Conservation (phyloP, 306 rosid genomes). For the Inga oerstediana region DNA sequence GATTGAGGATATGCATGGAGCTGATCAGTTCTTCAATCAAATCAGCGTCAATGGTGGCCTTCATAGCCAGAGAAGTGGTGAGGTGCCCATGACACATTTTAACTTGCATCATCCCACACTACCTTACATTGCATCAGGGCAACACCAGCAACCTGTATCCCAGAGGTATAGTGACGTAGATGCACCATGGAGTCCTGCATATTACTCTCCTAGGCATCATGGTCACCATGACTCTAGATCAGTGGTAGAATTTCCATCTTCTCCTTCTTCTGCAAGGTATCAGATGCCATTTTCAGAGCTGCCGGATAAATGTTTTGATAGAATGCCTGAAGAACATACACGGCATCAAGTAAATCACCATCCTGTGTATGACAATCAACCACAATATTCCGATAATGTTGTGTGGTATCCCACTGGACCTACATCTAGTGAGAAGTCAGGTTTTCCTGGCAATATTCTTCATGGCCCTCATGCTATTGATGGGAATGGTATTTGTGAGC, state of each 20-base stretch:
- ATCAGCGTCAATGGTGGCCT: conserved; percentile 64
- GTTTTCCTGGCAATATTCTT: conserved; percentile 69
- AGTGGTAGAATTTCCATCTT: conserved; percentile 73
- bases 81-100: conserved; percentile 54
- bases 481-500: conserved; percentile 78
- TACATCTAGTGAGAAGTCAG: conserved; percentile 62
- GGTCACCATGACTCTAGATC: conserved; percentile 70
- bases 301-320: conserved; percentile 66
- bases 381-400: conserved; percentile 65
- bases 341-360: conserved; percentile 70
- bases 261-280: conserved; percentile 77
- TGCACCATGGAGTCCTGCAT: conserved; percentile 86
- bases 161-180: conserved; percentile 86
- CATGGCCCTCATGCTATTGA: conserved; percentile 63
- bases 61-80: conserved; percentile 80
- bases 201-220: conserved; percentile 88
- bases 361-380: conserved; percentile 71
- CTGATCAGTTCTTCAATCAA: conserved; percentile 71
- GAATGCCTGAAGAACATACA: conserved; percentile 76
- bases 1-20: conserved; percentile 61
- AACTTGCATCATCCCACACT: conserved; percentile 63
- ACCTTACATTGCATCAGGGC: conserved; percentile 64
- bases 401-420: conserved; percentile 67
- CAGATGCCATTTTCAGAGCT: conserved; percentile 65
- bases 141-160: conserved; percentile 63